phyloP scores from a whole-genome alignment of 208 protist species.

The Leishmania arabica region DNA sequence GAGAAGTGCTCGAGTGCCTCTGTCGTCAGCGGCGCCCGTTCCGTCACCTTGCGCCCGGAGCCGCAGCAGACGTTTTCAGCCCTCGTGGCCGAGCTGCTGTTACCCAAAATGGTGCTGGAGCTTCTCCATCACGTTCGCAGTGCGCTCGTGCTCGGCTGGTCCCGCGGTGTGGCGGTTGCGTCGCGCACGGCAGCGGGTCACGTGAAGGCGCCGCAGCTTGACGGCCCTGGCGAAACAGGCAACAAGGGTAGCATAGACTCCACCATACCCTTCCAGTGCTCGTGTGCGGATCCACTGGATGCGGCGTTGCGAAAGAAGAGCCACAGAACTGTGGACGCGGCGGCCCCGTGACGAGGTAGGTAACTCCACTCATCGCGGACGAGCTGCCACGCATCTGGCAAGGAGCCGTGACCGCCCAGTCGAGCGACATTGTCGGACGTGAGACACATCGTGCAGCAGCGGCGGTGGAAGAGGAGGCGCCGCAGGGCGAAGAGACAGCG shows the following conservation, averaged over 20 bases:
- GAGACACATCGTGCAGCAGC: neutral
- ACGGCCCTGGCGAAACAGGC: too few relatives aligned
- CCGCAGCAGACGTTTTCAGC: slow-evolving; percentile 12
- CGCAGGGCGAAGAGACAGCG: neutral
- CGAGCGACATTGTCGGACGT: neutral
- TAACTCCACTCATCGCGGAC: neutral
- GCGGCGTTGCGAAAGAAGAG: neutral
- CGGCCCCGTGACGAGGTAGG: too few relatives aligned
- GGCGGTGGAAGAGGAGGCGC: neutral
- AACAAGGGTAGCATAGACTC: neutral
- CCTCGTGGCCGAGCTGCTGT: slow-evolving; percentile 24
- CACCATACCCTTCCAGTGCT: neutral
- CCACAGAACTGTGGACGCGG: too few relatives aligned
- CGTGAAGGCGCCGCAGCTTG: neutral
- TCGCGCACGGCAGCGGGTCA: neutral
- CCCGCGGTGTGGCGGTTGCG: neutral
- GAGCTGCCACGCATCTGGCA: slow-evolving; percentile 1
- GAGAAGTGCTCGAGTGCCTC: neutral
- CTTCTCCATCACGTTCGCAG: slow-evolving; percentile 3
- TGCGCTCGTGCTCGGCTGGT: slow-evolving; percentile 1
- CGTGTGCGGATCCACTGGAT: neutral
- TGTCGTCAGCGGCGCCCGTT: neutral
- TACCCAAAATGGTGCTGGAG: slow-evolving; percentile 24
- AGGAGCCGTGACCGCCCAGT: neutral
- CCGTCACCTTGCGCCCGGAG: neutral